phyloP scores from a whole-genome alignment of 352 stramenopile genomes.

The Globisporangium yorkense region DNA sequence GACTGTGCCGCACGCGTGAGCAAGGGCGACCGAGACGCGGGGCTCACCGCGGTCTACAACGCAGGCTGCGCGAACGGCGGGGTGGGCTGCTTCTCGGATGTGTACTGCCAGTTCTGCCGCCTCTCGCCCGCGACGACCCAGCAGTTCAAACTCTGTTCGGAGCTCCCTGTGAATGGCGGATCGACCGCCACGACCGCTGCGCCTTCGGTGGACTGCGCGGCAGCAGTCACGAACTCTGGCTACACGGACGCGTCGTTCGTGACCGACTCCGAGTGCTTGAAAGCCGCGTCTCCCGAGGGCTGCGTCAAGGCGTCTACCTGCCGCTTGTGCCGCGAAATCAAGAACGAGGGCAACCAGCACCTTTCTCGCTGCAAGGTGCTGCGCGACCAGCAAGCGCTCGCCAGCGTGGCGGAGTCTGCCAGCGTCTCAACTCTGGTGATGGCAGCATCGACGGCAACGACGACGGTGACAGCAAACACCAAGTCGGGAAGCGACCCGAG shows the following conservation, averaged over 20 bases:
- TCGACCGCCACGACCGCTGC: constrained; percentile 10
- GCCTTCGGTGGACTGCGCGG: constrained; percentile 17
- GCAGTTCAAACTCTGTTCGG: constrained; percentile 18
- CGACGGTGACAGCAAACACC: not conserved
- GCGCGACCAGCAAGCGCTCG: constrained; percentile 8
- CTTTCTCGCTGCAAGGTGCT: constrained; percentile 53
- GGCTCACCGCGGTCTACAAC: constrained; percentile 24
- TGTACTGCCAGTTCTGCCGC: constrained; percentile 24
- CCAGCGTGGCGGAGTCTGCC: not conserved
- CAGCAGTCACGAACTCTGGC: constrained; percentile 20
- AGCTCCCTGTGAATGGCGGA: constrained; percentile 3
- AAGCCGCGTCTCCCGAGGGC: constrained; percentile 20
- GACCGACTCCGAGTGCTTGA: not conserved
- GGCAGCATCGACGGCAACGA: not conserved
- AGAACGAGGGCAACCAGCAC: constrained; percentile 55
- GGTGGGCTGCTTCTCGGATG: constrained; percentile 24
- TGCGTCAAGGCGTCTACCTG: constrained; percentile 41
- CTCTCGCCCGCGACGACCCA: constrained; percentile 15
- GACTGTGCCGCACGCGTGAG: constrained; percentile 22
- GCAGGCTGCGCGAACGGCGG: constrained; percentile 19
- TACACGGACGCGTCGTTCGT: constrained; percentile 37
- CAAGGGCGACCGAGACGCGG: constrained; percentile 21
- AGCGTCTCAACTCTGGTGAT: not conserved
- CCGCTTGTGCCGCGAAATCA: constrained; percentile 44
- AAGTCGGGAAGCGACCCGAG: not conserved